A percentile compares a stretch with the other conserved stretches of the same genome.
Evolutionary conservation across 345 rosid genomes (phyloP).

Genomic region (Carallia pectinifolia): DNA sequence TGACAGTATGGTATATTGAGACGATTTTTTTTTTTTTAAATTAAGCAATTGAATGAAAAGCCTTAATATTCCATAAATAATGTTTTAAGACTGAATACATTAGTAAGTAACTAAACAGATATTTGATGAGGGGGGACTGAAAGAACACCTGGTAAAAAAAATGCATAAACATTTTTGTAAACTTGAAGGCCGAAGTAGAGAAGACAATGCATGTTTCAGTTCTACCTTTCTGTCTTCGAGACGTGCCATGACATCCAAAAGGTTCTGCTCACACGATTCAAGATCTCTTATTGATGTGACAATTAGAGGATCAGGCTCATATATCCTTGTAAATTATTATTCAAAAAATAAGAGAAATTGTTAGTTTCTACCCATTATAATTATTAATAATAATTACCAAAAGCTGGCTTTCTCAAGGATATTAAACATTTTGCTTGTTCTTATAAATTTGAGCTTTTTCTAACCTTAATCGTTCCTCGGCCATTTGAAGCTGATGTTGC

Average conservation of each 20-base stretch:
- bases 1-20: too few species aligned
- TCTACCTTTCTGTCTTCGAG: slow-evolving; percentile 35
- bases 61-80: too few species aligned
- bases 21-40: too few species aligned
- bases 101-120: too few species aligned
- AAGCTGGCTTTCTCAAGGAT: too few species aligned
- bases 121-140: too few species aligned
- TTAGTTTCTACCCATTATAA: neutral
- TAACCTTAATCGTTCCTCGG: slow-evolving; percentile 40
- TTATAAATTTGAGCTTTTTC: neutral
- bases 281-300: slow-evolving; percentile 33
- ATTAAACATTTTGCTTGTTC: too few species aligned
- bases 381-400: neutral
- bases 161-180: too few species aligned
- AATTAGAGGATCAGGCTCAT: slow-evolving; percentile 29
- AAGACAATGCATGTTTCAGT: neutral
- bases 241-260: slow-evolving; percentile 34
- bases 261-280: slow-evolving; percentile 44
- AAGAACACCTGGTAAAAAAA: too few species aligned
- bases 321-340: slow-evolving; percentile 21
- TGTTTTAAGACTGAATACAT: too few species aligned
- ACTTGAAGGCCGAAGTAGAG: too few species aligned
- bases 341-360: neutral
- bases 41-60: too few species aligned
- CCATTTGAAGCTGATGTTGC: slow-evolving; percentile 35